Evolutionary conservation across 345 rosid species (phyloP), one percentile per base, ranked within the genome.

Genomic region (Euphorbia peplus): DNA sequence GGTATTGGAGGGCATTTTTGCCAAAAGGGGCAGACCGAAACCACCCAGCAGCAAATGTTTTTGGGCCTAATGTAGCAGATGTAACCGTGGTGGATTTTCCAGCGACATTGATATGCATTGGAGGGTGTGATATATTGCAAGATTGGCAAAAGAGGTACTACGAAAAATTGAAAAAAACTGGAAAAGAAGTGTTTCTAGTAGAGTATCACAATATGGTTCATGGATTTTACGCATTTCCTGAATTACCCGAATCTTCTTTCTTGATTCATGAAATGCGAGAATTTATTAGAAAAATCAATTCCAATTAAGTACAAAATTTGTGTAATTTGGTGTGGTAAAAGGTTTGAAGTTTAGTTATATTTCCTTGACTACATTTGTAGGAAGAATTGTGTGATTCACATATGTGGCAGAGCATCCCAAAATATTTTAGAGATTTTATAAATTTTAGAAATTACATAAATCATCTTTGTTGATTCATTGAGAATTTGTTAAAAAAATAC

Each of bases 111-210:
- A 15, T 73, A 10, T 32, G 66, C 7, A 57, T 73, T 0, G 71
- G 71, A 32, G 67, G 76, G 25, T 51, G 16, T 35, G 76, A 73
- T 39, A 64, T 56, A 2, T 50, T 73, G 22, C 60, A 73, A 15
- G 72, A 68, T 53, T 73, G 77, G 77, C 72, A 73, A 21, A 73
- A 28, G 63, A 60, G 63, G 57, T 73, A 73, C 62, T 60, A 29
- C 42, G 57, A 61, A 19, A 46, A 58, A 15, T 24, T 73, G 37
- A 67, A 29, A 58, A 54, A 61, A 24, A 8, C 4, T 11, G 68
- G 72, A 3, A 73, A 67, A 62, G 72, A 60, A 29, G 77, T 26
- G 0, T 28, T 28, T 24, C 19, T 73, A 62, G 57, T 73, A 0
- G 77, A 67, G 48, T 73, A 52, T 44, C 68, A 56, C 4, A 60